phyloP scores from a whole-genome alignment of 2,329 filamentous ascomycete genomes.

The Diaporthe sp. region DNA sequence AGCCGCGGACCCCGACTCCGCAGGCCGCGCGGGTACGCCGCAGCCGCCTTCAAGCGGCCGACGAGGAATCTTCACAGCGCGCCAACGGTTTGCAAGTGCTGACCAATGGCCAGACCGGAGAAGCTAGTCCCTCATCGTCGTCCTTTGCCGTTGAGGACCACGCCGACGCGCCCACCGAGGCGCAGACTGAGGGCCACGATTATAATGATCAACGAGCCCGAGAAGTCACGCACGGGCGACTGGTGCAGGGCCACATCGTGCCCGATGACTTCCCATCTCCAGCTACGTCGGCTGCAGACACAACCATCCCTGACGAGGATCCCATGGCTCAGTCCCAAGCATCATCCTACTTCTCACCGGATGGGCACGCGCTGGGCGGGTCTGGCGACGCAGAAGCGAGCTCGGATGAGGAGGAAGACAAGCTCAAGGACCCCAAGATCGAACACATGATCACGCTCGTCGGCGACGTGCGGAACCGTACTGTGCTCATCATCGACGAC shows the following conservation, averaged over 20 bases:
- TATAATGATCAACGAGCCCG: conserved; percentile 86
- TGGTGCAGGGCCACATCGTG: conserved; percentile 95
- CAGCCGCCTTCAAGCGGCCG: conserved; percentile 51
- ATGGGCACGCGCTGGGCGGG: conserved; percentile 81
- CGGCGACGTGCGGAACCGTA: conserved; percentile 88
- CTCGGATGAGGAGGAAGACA: conserved; percentile 93
- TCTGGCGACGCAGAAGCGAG: conserved; percentile 85
- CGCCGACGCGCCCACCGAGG: conserved; percentile 54
- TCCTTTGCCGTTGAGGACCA: conserved; percentile 51
- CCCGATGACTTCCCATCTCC: conserved; percentile 93
- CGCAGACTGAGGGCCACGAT: conserved; percentile 56
- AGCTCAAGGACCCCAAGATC: conserved; percentile 81
- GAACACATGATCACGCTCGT: conserved; percentile 99
- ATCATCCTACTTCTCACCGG: conserved; percentile 82
- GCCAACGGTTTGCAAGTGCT: conserved; percentile 48
- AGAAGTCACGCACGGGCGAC: conserved; percentile 90
- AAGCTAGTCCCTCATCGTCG: conserved; percentile 40
- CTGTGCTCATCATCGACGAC: conserved; percentile 96
- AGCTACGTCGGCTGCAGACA: conserved; percentile 75
- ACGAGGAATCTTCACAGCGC: conserved; percentile 58
- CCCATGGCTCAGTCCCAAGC: conserved; percentile 84
- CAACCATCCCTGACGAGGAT: conserved; percentile 77
- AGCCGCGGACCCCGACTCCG: conserved; percentile 43
- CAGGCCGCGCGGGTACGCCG: conserved; percentile 43
- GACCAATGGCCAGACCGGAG: conserved; percentile 44